Evolutionary conservation across 805 yeast species (phyloP).

Genomic region (Saccharomycopsis javanensis): DNA sequence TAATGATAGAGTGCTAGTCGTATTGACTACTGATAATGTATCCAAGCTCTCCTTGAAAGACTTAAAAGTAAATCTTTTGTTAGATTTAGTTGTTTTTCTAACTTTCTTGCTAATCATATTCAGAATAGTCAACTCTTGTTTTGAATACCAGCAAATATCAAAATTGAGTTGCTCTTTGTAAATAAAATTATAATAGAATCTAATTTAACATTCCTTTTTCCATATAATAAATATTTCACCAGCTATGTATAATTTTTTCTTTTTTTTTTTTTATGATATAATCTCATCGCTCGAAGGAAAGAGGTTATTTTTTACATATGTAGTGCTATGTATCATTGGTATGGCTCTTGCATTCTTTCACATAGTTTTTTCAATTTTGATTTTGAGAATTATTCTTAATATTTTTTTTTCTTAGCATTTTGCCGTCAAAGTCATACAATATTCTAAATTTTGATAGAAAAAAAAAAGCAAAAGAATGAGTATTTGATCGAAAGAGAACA

Average conservation of each 20-base stretch:
- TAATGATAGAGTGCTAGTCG: slow-evolving; percentile 22
- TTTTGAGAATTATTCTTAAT: not conserved
- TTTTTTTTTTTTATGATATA: not conserved
- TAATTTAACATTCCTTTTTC: not conserved
- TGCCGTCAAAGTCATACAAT: not conserved
- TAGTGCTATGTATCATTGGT: not conserved
- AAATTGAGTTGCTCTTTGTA: too few relatives aligned
- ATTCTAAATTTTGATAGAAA: not conserved
- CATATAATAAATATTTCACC: not conserved
- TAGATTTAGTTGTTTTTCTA: slow-evolving; percentile 42
- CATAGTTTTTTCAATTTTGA: not conserved
- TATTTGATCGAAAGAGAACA: too few relatives aligned
- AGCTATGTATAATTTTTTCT: not conserved
- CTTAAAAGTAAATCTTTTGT: slow-evolving; percentile 50
- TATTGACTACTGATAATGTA: slow-evolving; percentile 63
- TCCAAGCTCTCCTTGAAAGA: slow-evolving; percentile 84
- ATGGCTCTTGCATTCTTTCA: not conserved
- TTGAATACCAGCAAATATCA: too few relatives aligned
- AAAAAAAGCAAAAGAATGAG: too few relatives aligned
- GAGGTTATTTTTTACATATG: not conserved
- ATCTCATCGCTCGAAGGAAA: not conserved
- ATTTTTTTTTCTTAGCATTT: not conserved
- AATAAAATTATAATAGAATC: too few relatives aligned
- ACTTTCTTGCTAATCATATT: slow-evolving; percentile 20
- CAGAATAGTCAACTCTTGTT: not conserved